These are phyloP conservation scores for Populus ilicifolia DNA, from an alignment of 345 rosid genomes.

Conservation along the genomic window DNA sequence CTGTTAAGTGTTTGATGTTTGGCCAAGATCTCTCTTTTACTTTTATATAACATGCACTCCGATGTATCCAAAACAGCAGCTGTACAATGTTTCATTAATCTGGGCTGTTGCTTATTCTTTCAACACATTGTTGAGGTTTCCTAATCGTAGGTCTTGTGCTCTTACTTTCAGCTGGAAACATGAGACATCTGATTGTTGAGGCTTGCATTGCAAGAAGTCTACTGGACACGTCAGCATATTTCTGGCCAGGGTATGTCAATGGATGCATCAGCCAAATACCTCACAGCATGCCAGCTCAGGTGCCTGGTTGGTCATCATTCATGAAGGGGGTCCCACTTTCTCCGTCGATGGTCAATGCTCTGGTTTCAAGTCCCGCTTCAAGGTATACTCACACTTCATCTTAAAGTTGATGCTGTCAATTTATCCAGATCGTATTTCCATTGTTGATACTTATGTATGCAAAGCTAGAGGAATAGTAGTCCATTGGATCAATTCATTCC, in stretches of 20 bases:
- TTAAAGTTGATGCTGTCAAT: conserved; percentile 4
- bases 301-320: conserved; percentile 77
- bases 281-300: conserved; percentile 43
- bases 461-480: neutral
- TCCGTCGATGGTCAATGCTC: conserved; percentile 50
- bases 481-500: neutral
- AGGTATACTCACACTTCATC: conserved; percentile 42
- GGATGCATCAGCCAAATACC: conserved; percentile 59
- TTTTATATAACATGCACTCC: conserved; percentile 1
- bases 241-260: conserved; percentile 83
- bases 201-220: conserved; percentile 92
- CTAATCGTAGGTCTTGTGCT: conserved; percentile 18
- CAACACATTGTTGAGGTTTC: neutral
- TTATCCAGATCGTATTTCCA: neutral
- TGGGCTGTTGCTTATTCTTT: neutral
- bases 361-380: conserved; percentile 85
- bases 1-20: neutral
- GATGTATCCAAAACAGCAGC: neutral
- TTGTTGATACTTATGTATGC: neutral
- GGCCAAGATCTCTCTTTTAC: neutral
- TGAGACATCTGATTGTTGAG: conserved; percentile 94
- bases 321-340: conserved; percentile 79
- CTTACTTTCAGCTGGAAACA: conserved; percentile 67
- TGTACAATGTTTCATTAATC: neutral
- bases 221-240: conserved; percentile 82